Base-by-base conservation (phyloP, 768 basidiomycete species). In the Filobasidium floriforme region DNA sequence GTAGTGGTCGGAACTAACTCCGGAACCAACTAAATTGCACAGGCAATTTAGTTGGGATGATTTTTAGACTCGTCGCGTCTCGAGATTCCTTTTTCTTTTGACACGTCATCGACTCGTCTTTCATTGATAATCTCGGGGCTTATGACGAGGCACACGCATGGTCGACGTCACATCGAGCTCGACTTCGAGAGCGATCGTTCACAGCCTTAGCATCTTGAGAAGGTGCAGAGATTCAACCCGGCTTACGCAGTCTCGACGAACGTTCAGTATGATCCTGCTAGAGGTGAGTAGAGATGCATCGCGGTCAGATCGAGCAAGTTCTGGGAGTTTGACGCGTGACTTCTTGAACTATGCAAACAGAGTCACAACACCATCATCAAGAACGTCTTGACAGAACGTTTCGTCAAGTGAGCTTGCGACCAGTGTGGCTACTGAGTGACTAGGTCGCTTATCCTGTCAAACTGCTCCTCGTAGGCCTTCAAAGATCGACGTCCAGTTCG, bases 351-450 rank as follows among this genome's bases (percentile, higher is more conserved):
- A n/a, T 22, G 61, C 18, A 40, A 12, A 7, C 40, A 72, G 91
- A 83, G 90, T 22, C 89, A 93, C 75, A 94, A 90, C 79, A 87
- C 89, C 70, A 92, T 96, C 78, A 93, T 97, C 71, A 88, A 92
- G 74, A 88, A 87, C 19, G 92, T 92, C 26, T 81, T 98, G 64
- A 81, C 84, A 5, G 93, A 97, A 72, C 92, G 94, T 80, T 84
- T 88, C 66, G 80, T 81, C 71, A 94, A 92, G 94, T 93, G 76
- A 73, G 85, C 78, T 49, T 5, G 5, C 46, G 29, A 61, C 12
- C n/a, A 18, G 15, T 18, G 15, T 46, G 28, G 15, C 12, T 68
- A 26, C 7, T 6, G 54, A 12, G 71, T 68, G n/a, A n/a, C 15
- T 3, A 18, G 6, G 12, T 22, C 12, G 5, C 46, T 49, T 3